phyloP scores from a whole-genome alignment of 2,329 filamentous ascomycete genomes.

The Diplodia scrobiculata region DNA sequence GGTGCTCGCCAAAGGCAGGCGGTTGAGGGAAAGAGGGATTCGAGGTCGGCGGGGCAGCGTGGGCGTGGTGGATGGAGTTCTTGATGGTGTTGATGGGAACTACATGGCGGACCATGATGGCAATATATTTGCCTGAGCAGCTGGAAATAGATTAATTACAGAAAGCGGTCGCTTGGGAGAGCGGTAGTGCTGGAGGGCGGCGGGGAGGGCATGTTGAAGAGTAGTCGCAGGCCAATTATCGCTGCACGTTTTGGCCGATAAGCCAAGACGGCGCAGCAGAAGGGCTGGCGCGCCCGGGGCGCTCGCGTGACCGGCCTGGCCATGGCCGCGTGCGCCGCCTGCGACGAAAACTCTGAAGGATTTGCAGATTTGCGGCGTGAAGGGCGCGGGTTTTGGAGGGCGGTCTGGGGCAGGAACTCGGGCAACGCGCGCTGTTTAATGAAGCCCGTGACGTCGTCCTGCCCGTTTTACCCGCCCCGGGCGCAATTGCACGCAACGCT shows the following conservation, averaged over 20 bases:
- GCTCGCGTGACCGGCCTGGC: conserved; percentile 23
- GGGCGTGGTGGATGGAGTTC: conserved; percentile 22
- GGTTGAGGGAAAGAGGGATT: conserved; percentile 4
- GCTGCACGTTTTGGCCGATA: conserved; percentile 12
- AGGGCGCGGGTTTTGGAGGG: conserved; percentile 6
- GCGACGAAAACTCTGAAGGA: conserved; percentile 26
- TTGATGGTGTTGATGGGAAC: conserved; percentile 29
- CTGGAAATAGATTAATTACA: conserved; percentile 9
- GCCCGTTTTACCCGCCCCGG: conserved; percentile 20
- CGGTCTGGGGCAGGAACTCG: conserved; percentile 10
- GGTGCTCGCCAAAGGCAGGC: conserved; percentile 28
- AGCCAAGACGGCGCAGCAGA: conserved; percentile 19
- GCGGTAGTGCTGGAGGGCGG: conserved; percentile 12
- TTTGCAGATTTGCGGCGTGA: conserved; percentile 26
- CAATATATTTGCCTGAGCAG: conserved; percentile 4
- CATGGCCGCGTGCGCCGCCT: conserved; percentile 23
- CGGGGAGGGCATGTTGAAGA: conserved; percentile 25
- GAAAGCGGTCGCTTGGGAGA: conserved; percentile 7
- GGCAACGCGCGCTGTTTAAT: conserved; percentile 20
- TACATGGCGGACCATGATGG: conserved; percentile 30
- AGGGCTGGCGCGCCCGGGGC: conserved; percentile 10
- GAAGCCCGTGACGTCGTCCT: conserved; percentile 22
- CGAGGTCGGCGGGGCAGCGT: conserved; percentile 19
- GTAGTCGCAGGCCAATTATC: conserved; percentile 19
- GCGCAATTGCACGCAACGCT: conserved; percentile 13